Base-by-base conservation (phyloP, 768 basidiomycete species). In the Suillus weaverae region DNA sequence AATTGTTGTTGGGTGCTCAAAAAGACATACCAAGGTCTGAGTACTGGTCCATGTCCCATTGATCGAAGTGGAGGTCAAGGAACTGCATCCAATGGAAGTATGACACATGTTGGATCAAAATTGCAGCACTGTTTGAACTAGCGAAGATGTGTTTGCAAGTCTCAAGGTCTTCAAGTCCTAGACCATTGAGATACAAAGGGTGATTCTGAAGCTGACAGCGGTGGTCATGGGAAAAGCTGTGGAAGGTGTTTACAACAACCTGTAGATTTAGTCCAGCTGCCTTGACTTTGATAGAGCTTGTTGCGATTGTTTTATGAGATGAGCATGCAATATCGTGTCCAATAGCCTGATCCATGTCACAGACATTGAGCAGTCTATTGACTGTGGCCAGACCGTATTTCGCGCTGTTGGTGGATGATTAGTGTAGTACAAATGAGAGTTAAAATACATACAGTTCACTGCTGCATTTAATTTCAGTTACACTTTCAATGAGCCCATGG, bases 371-470 rank as follows among this genome's bases (percentile, higher is more conserved):
- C 16, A 71, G 61, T 41, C 69, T 69, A 10, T 70, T 66, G 10
- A 76, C 36, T 16, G 66, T 62, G 9, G 75, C 59, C 1, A 64
- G 38, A 20, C 43, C 16, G 32, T 64, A 64, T 39, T 64, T 64
- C 2, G 33, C 44, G 1, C 63, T 61, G 18, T 38, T 18, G 8
- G 11, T 10, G n/a, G 13, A 54, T 2, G 7, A 44, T 53, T 36
- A 66, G 36, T 33, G 9, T 10, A 60, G 32, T 48, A 48, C 51
- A 55, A 54, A 62, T 36, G 16, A 51, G 30, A 51, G 30, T 30
- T n/a, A 60, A 41, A 56, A 30, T 20, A 74, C 77, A 50, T 70
- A 80, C 79, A 80, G 63, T 64, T 81, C 77, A 18, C 79, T 76
- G 60, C 75, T 77, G 5, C 53, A 50, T 2, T 79, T 55, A 76